Evolutionary conservation across 2,329 filamentous ascomycete genomes (phyloP).

Genomic region (Cladosporium sp.): DNA sequence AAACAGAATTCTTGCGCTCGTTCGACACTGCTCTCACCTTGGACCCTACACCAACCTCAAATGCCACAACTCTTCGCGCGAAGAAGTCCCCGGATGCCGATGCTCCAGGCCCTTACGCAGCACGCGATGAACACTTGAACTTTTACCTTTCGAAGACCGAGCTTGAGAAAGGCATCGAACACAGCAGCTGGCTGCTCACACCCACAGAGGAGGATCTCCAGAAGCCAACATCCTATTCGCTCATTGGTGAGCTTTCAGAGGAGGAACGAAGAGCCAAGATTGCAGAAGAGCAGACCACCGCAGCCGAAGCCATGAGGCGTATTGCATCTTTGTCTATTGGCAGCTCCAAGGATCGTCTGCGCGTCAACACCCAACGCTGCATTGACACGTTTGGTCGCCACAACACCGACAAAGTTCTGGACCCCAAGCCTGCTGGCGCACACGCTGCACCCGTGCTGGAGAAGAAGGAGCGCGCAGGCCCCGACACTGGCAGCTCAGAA

Average conservation of each 20-base stretch:
- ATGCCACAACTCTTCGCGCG: slow-evolving; percentile 22
- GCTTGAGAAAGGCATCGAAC: slow-evolving; percentile 64
- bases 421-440: slow-evolving; percentile 56
- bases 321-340: slow-evolving; percentile 78
- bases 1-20: slow-evolving; percentile 81
- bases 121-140: slow-evolving; percentile 60
- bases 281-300: slow-evolving; percentile 51
- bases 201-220: slow-evolving; percentile 43
- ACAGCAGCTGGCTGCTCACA: slow-evolving; percentile 67
- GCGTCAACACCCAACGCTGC: slow-evolving; percentile 81
- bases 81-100: slow-evolving; percentile 9
- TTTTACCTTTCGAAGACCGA: slow-evolving; percentile 70
- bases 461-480: slow-evolving; percentile 69
- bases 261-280: slow-evolving; percentile 46
- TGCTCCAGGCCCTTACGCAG: slow-evolving; percentile 14
- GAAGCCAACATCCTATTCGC: not conserved
- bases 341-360: slow-evolving; percentile 73
- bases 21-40: slow-evolving; percentile 62
- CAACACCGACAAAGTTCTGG: slow-evolving; percentile 73
- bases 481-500: slow-evolving; percentile 91
- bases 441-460: slow-evolving; percentile 40
- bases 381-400: slow-evolving; percentile 88
- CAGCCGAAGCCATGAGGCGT: slow-evolving; percentile 72
- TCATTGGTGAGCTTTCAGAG: slow-evolving; percentile 28
- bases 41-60: slow-evolving; percentile 29